Conservation (phyloP, 176 grass and related monocot genomes). For the Oryza longistaminata region DNA sequence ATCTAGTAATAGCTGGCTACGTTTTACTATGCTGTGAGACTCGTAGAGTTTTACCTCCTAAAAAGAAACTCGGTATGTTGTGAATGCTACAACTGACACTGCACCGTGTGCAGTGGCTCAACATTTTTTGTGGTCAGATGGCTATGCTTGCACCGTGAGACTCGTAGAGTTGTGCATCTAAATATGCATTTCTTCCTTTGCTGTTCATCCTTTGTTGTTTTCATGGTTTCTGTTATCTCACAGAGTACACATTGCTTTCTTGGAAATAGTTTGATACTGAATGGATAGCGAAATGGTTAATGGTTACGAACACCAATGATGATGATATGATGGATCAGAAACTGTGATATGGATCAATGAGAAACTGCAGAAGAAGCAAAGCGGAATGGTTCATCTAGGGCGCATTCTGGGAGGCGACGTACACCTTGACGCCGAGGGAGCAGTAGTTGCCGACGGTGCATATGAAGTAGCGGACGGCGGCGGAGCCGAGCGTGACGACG, state of each 20-base stretch:
- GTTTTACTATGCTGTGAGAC: background rate
- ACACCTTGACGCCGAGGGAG: slow-evolving; percentile 43
- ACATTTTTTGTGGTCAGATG: background rate
- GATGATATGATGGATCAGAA: too few relatives aligned
- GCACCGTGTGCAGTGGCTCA: background rate
- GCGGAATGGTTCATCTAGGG: background rate
- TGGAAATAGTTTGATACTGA: background rate
- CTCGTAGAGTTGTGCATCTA: background rate
- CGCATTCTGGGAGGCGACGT: background rate
- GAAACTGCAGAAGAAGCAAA: too few relatives aligned
- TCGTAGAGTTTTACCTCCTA: background rate
- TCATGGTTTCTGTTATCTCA: background rate
- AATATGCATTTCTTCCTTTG: background rate
- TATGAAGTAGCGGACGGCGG: slow-evolving; percentile 39
- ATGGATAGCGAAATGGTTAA: background rate
- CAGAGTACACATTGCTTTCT: background rate
- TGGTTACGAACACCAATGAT: too few relatives aligned
- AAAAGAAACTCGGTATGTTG: slow-evolving; percentile 14
- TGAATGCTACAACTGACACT: slow-evolving; percentile 8
- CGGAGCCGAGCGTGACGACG: slow-evolving; percentile 26
- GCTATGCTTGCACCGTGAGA: background rate
- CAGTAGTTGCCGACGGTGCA: slow-evolving; percentile 62
- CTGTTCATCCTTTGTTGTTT: background rate
- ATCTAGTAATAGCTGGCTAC: slow-evolving; percentile 22
- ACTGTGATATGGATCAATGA: too few relatives aligned